Conservation (phyloP, 2,329 filamentous ascomycete genomes). For the Diaporthe destruens region DNA sequence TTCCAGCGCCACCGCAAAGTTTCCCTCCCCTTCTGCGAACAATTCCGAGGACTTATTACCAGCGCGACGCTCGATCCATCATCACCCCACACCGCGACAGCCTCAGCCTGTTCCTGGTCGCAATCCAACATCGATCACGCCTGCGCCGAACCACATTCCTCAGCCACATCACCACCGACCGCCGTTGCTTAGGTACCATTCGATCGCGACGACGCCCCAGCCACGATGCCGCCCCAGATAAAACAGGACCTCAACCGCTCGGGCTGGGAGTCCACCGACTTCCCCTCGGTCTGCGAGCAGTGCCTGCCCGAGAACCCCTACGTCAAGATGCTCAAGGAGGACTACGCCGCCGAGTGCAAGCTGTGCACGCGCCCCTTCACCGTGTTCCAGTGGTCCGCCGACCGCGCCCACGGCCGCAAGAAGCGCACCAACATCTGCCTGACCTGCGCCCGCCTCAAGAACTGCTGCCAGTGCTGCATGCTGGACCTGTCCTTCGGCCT, state of each 20-base stretch:
- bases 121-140: not conserved
- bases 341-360: constrained; percentile 90
- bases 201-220: constrained; percentile 39
- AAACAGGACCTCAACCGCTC: constrained; percentile 96
- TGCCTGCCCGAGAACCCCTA: constrained; percentile 97
- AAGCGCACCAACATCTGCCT: constrained; percentile 96
- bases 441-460: constrained; percentile 96
- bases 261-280: constrained; percentile 95
- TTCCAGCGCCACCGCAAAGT: constrained; percentile 24
- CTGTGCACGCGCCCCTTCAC: constrained; percentile 95
- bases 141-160: not conserved
- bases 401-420: constrained; percentile 87
- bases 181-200: not conserved
- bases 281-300: constrained; percentile 89
- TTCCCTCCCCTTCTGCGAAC: constrained; percentile 15
- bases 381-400: constrained; percentile 93
- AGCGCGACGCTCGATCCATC: not conserved
- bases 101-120: constrained; percentile 6
- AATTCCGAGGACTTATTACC: not conserved
- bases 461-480: constrained; percentile 99
- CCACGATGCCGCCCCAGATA: constrained; percentile 85
- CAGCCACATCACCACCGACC: too few species aligned
- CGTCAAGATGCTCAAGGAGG: constrained; percentile 98
- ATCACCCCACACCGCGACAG: constrained; percentile 29
- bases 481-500: constrained; percentile 96